Conservation (phyloP, 2,329 filamentous ascomycete genomes). For the Aspergillus sp. region DNA sequence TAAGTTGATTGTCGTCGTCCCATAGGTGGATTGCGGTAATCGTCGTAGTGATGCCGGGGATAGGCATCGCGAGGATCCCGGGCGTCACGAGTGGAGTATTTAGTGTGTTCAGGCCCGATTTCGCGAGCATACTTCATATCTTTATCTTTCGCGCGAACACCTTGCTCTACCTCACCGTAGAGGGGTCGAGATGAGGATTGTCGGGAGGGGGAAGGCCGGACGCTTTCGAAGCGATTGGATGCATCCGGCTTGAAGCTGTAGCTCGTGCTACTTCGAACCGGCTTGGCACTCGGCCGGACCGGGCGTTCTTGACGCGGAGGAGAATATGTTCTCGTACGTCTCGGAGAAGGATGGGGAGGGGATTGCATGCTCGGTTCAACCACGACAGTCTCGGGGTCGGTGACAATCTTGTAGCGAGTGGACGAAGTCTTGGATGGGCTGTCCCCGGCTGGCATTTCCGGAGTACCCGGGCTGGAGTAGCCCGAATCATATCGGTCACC, state of each 20-base stretch:
- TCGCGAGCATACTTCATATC: conserved; percentile 31
- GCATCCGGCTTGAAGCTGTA: conserved; percentile 21
- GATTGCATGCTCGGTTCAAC: conserved; percentile 26
- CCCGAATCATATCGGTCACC: conserved; percentile 43
- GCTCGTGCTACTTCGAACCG: conserved; percentile 26
- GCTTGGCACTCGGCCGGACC: conserved; percentile 23
- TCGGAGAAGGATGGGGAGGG: conserved; percentile 21
- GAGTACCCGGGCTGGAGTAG: conserved; percentile 46
- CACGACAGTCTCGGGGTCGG: conserved; percentile 27
- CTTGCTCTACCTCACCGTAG: conserved; percentile 26
- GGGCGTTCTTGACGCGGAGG: conserved; percentile 27
- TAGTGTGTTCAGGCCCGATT: conserved; percentile 25
- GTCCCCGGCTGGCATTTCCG: conserved; percentile 37
- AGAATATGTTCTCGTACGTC: conserved; percentile 28
- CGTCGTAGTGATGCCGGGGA: conserved; percentile 20
- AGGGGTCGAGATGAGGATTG: conserved; percentile 12
- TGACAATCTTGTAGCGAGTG: conserved; percentile 34
- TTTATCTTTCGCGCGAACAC: conserved; percentile 20
- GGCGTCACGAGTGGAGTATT: conserved; percentile 2
- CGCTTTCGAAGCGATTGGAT: conserved; percentile 22
- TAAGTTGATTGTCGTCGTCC: conserved; percentile 29
- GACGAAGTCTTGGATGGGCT: conserved; percentile 32
- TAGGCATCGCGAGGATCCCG: conserved; percentile 14
- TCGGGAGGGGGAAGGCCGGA: conserved; percentile 19
- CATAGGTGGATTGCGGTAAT: conserved; percentile 17